phyloP scores from a whole-genome alignment of 495 filamentous ascomycete genomes.

The Tuber microsphaerosporum region DNA sequence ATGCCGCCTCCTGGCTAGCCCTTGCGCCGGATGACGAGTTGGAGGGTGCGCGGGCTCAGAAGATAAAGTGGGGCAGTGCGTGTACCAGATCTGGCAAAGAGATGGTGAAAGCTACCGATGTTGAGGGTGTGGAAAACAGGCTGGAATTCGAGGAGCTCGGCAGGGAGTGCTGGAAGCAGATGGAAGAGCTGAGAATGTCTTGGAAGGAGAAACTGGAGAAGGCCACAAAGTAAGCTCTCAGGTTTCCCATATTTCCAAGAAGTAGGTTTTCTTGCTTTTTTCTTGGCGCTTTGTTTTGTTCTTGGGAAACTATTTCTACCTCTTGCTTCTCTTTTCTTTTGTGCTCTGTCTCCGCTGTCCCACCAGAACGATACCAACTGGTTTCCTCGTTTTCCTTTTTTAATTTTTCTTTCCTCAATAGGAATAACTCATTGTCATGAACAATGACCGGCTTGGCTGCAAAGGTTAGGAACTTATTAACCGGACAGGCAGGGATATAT shows the following conservation, averaged over 20 bases:
- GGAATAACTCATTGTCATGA: background rate
- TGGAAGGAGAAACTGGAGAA: slow-evolving; percentile 64
- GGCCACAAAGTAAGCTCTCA: background rate
- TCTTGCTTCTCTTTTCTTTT: background rate
- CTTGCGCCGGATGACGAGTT: slow-evolving; percentile 60
- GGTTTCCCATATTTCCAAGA: background rate
- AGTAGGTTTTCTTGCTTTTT: background rate
- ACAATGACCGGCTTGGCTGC: background rate
- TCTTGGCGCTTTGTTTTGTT: background rate
- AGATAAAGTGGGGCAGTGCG: slow-evolving; percentile 78
- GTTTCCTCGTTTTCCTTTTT: background rate
- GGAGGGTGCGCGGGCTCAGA: slow-evolving; percentile 57
- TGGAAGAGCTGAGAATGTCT: slow-evolving; percentile 70
- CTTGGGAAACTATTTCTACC: background rate
- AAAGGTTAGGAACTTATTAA: too few relatives aligned
- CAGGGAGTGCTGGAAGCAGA: slow-evolving; percentile 65
- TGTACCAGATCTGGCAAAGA: slow-evolving; percentile 54
- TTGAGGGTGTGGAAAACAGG: slow-evolving; percentile 62
- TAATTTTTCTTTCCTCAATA: background rate
- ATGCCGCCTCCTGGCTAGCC: slow-evolving; percentile 68
- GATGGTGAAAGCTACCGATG: slow-evolving; percentile 62
- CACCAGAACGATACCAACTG: background rate
- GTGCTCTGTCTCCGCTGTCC: background rate
- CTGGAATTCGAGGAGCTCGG: slow-evolving; percentile 66
- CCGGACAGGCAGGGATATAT: too few relatives aligned